Conservation (phyloP, 352 stramenopile species). For the Pythium dissotocum region DNA sequence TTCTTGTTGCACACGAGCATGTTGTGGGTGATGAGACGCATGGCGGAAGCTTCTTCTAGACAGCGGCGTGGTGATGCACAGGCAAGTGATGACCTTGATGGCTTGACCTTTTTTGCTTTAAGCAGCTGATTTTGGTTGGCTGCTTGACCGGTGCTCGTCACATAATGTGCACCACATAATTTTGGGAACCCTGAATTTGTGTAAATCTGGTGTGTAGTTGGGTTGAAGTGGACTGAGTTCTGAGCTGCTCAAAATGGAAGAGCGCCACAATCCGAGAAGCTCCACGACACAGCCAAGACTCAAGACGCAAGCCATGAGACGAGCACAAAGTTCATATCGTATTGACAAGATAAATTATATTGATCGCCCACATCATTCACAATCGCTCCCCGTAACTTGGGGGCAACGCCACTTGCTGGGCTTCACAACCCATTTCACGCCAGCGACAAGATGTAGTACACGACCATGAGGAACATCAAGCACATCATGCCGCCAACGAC, state of each 20-base stretch:
- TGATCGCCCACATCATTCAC: not conserved
- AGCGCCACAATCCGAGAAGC: not conserved
- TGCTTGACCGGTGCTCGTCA: not conserved
- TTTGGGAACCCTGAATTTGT: not conserved
- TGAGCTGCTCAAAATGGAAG: not conserved
- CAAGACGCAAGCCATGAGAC: not conserved
- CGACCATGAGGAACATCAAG: constrained; percentile 66
- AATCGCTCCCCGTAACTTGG: not conserved
- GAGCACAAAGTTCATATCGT: not conserved
- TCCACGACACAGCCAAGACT: not conserved
- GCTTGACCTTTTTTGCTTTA: not conserved
- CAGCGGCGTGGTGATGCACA: not conserved
- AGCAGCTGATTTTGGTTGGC: constrained; percentile 13
- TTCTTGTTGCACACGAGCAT: constrained; percentile 95
- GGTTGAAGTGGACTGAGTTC: constrained; percentile 4
- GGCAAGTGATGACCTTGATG: not conserved
- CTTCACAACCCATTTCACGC: not conserved
- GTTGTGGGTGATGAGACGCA: constrained; percentile 95
- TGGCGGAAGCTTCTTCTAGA: constrained; percentile 24
- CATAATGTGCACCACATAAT: constrained; percentile 14
- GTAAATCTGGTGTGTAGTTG: constrained; percentile 3
- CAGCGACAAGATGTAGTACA: constrained; percentile 57
- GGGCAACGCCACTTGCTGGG: not conserved
- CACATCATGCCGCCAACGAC: constrained; percentile 74
- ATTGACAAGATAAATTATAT: constrained; percentile 17